Conservation (phyloP, 2,329 filamentous ascomycete genomes). For the Claviceps quebecensis region DNA sequence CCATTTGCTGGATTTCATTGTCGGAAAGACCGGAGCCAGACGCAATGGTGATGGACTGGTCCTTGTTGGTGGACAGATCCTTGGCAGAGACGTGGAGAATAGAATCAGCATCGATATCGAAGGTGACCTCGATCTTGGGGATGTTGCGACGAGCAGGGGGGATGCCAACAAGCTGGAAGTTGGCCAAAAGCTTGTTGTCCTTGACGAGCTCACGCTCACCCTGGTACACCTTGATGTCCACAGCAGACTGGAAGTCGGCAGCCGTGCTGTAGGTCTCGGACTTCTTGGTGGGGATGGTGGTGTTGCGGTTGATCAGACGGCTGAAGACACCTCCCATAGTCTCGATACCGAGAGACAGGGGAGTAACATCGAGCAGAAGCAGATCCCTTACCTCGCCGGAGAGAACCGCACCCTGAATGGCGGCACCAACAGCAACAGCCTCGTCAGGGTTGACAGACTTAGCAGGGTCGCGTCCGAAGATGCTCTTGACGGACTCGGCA, state of each 20-base stretch:
- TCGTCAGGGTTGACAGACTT: slow-evolving; percentile 99
- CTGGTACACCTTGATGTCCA: slow-evolving; percentile 99
- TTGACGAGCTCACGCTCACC: slow-evolving; percentile 97
- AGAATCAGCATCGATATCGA: slow-evolving; percentile 95
- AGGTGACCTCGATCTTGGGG: slow-evolving; percentile 93
- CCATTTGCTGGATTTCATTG: slow-evolving; percentile 90
- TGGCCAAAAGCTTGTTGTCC: slow-evolving; percentile 96
- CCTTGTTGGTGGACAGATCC: slow-evolving; percentile 99
- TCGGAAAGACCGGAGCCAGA: slow-evolving; percentile 95
- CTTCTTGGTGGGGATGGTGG: slow-evolving; percentile 98
- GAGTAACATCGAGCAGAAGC: slow-evolving; percentile 87
- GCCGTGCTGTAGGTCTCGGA: slow-evolving; percentile 96
- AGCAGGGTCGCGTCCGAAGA: slow-evolving; percentile 90
- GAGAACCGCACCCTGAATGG: slow-evolving; percentile 92
- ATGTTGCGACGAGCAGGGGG: slow-evolving; percentile 93
- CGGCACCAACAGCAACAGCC: slow-evolving; percentile 93
- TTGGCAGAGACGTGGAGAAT: slow-evolving; percentile 97
- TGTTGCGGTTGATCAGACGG: slow-evolving; percentile 96
- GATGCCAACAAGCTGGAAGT: slow-evolving; percentile 98
- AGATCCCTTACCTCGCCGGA: slow-evolving; percentile 95
- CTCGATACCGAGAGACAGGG: slow-evolving; percentile 94
- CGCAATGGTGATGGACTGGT: slow-evolving; percentile 97
- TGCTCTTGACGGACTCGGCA: slow-evolving; percentile 84
- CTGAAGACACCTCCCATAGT: slow-evolving; percentile 97
- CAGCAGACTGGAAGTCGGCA: slow-evolving; percentile 94